phyloP scores from a whole-genome alignment of 1,139 yeast species.

The Zygotorulaspora mrakii region DNA sequence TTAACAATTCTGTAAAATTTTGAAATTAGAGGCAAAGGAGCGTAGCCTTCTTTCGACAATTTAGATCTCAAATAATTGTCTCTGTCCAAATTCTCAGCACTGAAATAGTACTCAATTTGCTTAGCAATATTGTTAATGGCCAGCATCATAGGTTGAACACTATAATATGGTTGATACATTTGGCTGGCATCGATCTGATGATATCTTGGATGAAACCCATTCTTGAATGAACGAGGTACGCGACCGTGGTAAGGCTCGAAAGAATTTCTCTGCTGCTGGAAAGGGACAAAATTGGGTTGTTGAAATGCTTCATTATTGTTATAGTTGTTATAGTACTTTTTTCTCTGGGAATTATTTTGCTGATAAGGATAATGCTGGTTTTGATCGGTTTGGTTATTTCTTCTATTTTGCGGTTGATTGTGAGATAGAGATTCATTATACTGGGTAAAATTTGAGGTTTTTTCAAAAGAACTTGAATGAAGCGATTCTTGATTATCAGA shows the following conservation, averaged over 20 bases:
- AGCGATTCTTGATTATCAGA: conserved; percentile 1
- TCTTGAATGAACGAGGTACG: conserved; percentile 17
- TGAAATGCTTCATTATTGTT: conserved; percentile 25
- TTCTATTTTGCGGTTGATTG: conserved; percentile 11
- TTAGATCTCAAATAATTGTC: conserved; percentile 34
- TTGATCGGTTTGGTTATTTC: conserved; percentile 17
- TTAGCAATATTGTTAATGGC: conserved; percentile 41
- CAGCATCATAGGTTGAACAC: conserved; percentile 28
- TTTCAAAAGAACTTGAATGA: conserved; percentile 5
- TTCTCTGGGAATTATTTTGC: conserved; percentile 19
- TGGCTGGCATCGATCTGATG: conserved; percentile 10
- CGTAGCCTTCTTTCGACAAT: conserved; percentile 35
- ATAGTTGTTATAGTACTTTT: conserved; percentile 20
- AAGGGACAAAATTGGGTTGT: conserved; percentile 15
- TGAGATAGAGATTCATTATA: conserved; percentile 3
- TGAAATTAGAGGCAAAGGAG: conserved; percentile 32
- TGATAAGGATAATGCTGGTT: conserved; percentile 22
- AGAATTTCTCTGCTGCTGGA: conserved; percentile 18
- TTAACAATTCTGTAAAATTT: conserved; percentile 35
- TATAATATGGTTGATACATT: conserved; percentile 16
- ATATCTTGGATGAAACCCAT: conserved; percentile 12
- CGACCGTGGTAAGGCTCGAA: conserved; percentile 27
- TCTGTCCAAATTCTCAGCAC: conserved; percentile 65
- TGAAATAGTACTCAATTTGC: conserved; percentile 85
- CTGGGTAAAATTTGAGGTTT: conserved; percentile 1